Evolutionary conservation across 208 protist genomes (phyloP), one percentile per base, ranked within the genome.

Genomic region (Trypanosomatidae sp.): DNA sequence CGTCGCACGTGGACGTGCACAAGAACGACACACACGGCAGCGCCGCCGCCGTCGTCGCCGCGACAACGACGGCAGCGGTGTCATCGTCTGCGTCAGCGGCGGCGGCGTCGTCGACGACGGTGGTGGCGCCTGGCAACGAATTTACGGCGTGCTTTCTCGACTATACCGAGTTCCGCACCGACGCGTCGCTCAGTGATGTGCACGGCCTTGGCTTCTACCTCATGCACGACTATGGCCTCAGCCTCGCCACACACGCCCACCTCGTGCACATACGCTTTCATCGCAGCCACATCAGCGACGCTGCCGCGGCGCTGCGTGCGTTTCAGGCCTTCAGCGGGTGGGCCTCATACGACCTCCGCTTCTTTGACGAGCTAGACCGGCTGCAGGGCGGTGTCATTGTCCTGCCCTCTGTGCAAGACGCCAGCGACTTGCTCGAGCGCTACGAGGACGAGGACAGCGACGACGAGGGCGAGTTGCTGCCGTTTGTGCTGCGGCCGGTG

Each of bases 371-470:
- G 43, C 58, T 66, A 33, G 51, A 74, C 20, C 69, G 71, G 41
- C 48, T 56, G 15, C 48, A 69, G n/a, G 71, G 77, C n/a, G 82
- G 82, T 37, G 61, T 91, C 16, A 53, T 91, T 15, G 75, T 91
- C 16, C 70, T 91, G 57, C 77, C 82, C 1, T 71, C 77, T 4
- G 62, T 74, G 40, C 73, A 86, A 42, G 82, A 91, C 35, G 82
- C 70, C 19, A 77, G 61, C 52, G 82, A 91, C 56, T 23, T 91
- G 6, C 66, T 91, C 33, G 82, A 91, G 46, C 74, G 67, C 53
- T 91, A 91, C 58, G 82, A 91, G 43, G 82, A 91, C 48, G 82
- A 91, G 44, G 82, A 91, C 56, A 80, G 70, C 6, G 82, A 91
- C 53, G 82, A 91, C 55, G 76, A 91, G 28, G 70, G 73, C 18